Evolutionary conservation across 129 eudicot genomes (phyloP).

Genomic region (Arctium minus): DNA sequence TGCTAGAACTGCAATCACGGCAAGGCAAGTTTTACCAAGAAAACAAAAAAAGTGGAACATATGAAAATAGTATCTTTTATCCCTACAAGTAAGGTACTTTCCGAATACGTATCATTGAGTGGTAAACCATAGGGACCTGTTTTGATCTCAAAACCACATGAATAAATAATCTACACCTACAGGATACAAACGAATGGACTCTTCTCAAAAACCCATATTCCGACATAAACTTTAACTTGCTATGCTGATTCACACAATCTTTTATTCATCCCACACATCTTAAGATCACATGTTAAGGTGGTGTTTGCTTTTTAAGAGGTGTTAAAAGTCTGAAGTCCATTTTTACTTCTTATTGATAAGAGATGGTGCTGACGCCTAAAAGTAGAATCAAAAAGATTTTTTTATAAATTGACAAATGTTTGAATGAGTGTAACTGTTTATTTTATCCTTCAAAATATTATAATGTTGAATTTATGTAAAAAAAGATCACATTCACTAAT

Average conservation of each 20-base stretch:
- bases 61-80: background rate
- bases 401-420: too few species aligned
- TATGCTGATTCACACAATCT: background rate
- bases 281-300: background rate
- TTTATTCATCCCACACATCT: background rate
- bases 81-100: background rate
- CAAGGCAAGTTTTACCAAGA: background rate
- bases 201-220: background rate
- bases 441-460: too few species aligned
- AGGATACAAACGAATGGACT: background rate
- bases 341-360: too few species aligned
- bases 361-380: too few species aligned
- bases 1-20: background rate
- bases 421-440: too few species aligned
- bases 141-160: background rate
- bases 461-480: too few species aligned
- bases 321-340: too few species aligned
- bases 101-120: background rate
- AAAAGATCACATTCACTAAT: too few species aligned
- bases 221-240: background rate
- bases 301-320: too few species aligned
- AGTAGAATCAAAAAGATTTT: too few species aligned
- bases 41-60: background rate
- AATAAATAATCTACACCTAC: background rate
- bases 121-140: background rate